Evolutionary conservation across 176 grass and related monocot species (phyloP).

Genomic region (Otatea glauca): DNA sequence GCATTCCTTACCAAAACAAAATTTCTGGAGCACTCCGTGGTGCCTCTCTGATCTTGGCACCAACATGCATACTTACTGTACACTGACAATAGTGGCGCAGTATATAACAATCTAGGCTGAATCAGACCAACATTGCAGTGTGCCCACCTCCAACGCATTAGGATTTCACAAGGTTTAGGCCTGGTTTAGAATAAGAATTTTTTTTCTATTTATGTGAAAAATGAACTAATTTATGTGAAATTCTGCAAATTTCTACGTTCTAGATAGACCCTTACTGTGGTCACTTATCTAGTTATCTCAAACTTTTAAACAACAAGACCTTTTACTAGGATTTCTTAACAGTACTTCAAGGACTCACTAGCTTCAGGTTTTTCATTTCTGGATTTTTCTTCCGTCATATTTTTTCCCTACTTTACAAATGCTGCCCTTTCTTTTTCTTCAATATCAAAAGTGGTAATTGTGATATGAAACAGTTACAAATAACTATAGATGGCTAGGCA

Average conservation of each 20-base stretch:
- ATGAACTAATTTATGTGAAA: too few species aligned
- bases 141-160: slow-evolving; percentile 26
- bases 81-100: slow-evolving; percentile 2
- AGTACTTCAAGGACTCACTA: neutral
- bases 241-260: too few species aligned
- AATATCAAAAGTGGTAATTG: neutral
- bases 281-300: neutral
- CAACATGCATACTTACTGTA: neutral
- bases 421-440: neutral
- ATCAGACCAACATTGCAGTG: slow-evolving; percentile 27
- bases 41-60: neutral
- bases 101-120: slow-evolving; percentile 28
- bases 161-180: slow-evolving; percentile 21
- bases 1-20: neutral
- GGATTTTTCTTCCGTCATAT: neutral
- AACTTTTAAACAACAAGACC: neutral
- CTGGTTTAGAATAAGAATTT: too few species aligned
- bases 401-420: neutral
- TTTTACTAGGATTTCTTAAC: neutral
- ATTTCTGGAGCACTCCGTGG: neutral
- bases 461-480: neutral
- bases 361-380: neutral
- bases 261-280: too few species aligned
- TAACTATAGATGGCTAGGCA: too few species aligned
- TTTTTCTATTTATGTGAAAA: too few species aligned